Evolutionary conservation across 2,329 filamentous ascomycete species (phyloP).

Genomic region (Zymoseptoria tritici): DNA sequence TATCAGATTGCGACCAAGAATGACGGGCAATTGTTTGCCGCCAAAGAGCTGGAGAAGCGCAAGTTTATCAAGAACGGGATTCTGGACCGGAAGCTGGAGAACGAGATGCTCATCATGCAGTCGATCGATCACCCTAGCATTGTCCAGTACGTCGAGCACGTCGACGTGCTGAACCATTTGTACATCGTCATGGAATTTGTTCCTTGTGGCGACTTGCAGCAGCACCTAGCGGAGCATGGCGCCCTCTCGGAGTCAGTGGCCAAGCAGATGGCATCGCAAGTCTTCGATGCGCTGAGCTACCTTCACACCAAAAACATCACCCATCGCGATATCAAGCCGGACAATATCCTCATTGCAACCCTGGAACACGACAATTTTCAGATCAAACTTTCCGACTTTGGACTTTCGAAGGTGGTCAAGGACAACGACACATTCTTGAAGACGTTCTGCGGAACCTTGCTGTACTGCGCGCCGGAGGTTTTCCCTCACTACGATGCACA

Average conservation of each 20-base stretch:
- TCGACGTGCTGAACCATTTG: slow-evolving; percentile 71
- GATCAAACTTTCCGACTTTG: slow-evolving; percentile 94
- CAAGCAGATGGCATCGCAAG: slow-evolving; percentile 65
- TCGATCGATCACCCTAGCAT: slow-evolving; percentile 78
- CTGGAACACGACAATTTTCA: slow-evolving; percentile 55
- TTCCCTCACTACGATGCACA: slow-evolving; percentile 74
- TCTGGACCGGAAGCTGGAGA: slow-evolving; percentile 85
- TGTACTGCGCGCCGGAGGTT: slow-evolving; percentile 95
- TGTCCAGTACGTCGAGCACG: slow-evolving; percentile 82
- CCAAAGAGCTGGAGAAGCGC: slow-evolving; percentile 90
- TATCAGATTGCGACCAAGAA: slow-evolving; percentile 83
- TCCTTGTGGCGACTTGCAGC: slow-evolving; percentile 72
- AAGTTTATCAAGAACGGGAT: slow-evolving; percentile 89
- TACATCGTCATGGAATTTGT: slow-evolving; percentile 98
- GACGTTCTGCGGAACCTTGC: slow-evolving; percentile 90
- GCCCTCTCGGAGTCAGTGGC: slow-evolving; percentile 60
- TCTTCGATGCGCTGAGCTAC: slow-evolving; percentile 77
- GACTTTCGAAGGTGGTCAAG: slow-evolving; percentile 87
- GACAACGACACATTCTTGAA: slow-evolving; percentile 78
- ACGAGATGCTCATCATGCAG: slow-evolving; percentile 95
- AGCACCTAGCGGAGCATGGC: slow-evolving; percentile 56
- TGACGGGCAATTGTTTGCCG: slow-evolving; percentile 75
- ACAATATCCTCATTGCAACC: slow-evolving; percentile 84
- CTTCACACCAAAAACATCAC: slow-evolving; percentile 84
- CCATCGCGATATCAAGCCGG: slow-evolving; percentile 96